Conservation (phyloP, 2,329 filamentous ascomycete species). For the Epichloe brachyelytri region DNA sequence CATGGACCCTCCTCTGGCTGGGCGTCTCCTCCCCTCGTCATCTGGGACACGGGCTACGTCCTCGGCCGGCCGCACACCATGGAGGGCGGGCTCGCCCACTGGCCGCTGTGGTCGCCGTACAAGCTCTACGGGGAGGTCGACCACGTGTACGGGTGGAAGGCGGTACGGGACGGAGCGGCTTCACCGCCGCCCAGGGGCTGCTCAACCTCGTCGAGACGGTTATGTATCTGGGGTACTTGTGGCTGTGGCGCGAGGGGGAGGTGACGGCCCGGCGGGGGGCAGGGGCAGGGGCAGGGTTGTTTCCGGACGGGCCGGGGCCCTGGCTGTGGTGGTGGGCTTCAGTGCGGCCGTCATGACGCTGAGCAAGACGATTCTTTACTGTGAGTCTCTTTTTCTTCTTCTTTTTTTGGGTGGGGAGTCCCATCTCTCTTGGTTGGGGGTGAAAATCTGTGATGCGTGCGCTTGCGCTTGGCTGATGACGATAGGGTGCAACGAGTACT, state of each 20-base stretch:
- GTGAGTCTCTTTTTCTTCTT: conserved; percentile 23
- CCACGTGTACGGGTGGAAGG: conserved; percentile 68
- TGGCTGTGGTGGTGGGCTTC: conserved; percentile 36
- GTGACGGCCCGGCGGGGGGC: no score
- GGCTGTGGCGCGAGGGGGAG: conserved; percentile 17
- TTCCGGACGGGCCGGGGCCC: conserved; percentile 28
- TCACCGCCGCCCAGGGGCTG: conserved; percentile 60
- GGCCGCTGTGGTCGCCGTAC: conserved; percentile 65
- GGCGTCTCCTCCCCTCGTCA: conserved; percentile 59
- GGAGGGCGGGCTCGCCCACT: conserved; percentile 61
- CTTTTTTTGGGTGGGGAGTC: no score
- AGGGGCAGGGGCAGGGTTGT: conserved; percentile 18
- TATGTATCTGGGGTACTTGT: conserved; percentile 48
- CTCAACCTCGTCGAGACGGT: conserved; percentile 57
- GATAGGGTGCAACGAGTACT: conserved; percentile 43
- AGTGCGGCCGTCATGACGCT: conserved; percentile 45
- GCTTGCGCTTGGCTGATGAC: neutral
- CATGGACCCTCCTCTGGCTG: conserved; percentile 53
- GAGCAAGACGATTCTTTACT: conserved; percentile 49
- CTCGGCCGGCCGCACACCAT: conserved; percentile 70
- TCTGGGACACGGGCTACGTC: conserved; percentile 73
- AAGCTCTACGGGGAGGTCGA: conserved; percentile 69
- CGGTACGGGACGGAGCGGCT: conserved; percentile 56
- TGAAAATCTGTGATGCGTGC: neutral
- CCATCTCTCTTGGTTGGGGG: neutral